These are phyloP conservation scores for Cystoderma amianthinum DNA, from an alignment of 768 basidiomycete genomes.

Conservation along the genomic window DNA sequence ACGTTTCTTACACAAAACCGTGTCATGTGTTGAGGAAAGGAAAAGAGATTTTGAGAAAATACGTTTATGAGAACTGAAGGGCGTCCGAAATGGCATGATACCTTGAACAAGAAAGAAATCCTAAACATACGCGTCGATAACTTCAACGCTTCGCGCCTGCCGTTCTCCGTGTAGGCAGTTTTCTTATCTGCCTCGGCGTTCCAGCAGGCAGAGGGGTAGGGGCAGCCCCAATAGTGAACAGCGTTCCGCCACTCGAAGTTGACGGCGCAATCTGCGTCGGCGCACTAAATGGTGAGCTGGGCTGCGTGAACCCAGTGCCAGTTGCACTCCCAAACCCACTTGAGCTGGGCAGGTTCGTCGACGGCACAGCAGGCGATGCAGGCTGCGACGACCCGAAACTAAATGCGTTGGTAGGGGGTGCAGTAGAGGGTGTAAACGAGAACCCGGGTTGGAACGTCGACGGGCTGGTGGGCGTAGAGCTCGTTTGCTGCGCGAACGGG, in stretches of 20 bases:
- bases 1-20: background rate
- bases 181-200: slow-evolving; percentile 5
- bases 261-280: slow-evolving; percentile 26
- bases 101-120: too few relatives aligned
- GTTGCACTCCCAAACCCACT: slow-evolving; percentile 32
- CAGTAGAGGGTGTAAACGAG: slow-evolving; percentile 33
- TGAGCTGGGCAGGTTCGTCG: slow-evolving; percentile 30
- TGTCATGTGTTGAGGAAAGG: slow-evolving; percentile 3
- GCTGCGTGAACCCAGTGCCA: slow-evolving; percentile 28
- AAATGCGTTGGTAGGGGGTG: slow-evolving; percentile 31
- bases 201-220: slow-evolving; percentile 25
- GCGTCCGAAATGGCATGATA: too few relatives aligned
- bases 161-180: slow-evolving; percentile 6
- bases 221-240: slow-evolving; percentile 60
- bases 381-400: slow-evolving; percentile 52
- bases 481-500: slow-evolving; percentile 33
- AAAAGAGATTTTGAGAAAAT: background rate
- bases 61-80: too few relatives aligned
- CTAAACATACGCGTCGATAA: slow-evolving; percentile 1
- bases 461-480: slow-evolving; percentile 51
- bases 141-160: slow-evolving; percentile 1
- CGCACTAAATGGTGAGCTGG: slow-evolving; percentile 39
- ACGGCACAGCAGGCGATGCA: slow-evolving; percentile 44
- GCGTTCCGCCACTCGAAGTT: slow-evolving; percentile 26
- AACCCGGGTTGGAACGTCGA: slow-evolving; percentile 49